A percentile compares a stretch with the other conserved stretches of the same genome.
Evolutionary conservation across 768 basidiomycete genomes (phyloP).

Genomic region (Podaxis mareebaensis): DNA sequence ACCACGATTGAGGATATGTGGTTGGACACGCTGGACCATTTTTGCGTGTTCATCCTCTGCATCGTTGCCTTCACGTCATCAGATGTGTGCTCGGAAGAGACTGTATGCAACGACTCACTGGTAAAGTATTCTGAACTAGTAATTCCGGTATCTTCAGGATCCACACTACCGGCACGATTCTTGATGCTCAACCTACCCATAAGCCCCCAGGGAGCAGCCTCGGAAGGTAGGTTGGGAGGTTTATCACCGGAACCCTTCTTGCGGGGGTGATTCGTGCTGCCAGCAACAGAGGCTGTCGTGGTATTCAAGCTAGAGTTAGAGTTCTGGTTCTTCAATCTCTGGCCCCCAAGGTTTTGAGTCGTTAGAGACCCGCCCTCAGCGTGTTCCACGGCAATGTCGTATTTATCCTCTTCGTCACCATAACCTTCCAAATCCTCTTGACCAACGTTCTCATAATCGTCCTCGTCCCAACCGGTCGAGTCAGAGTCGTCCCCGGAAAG

Average conservation of each 20-base stretch:
- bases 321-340: conserved; percentile 34
- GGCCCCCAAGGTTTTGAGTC: background rate
- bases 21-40: conserved; percentile 48
- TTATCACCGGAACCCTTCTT: conserved; percentile 47
- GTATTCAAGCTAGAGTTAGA: conserved; percentile 44
- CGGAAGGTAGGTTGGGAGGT: conserved; percentile 58
- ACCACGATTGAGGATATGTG: conserved; percentile 64
- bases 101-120: conserved; percentile 46
- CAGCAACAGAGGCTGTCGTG: conserved; percentile 26
- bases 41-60: conserved; percentile 28
- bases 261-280: conserved; percentile 26
- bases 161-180: conserved; percentile 34
- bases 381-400: conserved; percentile 44
- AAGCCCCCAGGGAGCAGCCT: conserved; percentile 71
- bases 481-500: conserved; percentile 50
- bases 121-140: conserved; percentile 71
- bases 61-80: background rate
- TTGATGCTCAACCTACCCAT: conserved; percentile 66
- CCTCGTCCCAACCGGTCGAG: conserved; percentile 40
- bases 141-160: conserved; percentile 55
- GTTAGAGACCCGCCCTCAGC: conserved; percentile 34
- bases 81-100: background rate
- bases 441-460: conserved; percentile 38
- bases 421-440: conserved; percentile 30
- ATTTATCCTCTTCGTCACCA: conserved; percentile 33